Evolutionary conservation across 495 filamentous ascomycete genomes (phyloP), one percentile per base, ranked within the genome.

Genomic region (Talaromyces stipitatus): DNA sequence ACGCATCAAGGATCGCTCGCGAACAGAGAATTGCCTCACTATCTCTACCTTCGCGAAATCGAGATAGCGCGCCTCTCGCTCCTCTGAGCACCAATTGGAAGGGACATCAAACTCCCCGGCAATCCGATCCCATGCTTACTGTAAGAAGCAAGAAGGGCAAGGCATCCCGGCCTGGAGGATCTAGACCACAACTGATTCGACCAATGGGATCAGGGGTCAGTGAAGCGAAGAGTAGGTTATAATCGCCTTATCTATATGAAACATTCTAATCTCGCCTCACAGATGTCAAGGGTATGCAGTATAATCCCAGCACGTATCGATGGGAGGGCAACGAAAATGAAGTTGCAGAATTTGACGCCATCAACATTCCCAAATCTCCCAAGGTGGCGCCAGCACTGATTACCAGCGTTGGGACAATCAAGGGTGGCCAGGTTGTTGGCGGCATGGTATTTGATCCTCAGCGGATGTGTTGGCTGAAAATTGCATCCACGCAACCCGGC

Each of bases 301-400:
- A 95, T 71, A 98, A 98, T 65, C 89, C 94, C 1, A 67, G 70
- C 14, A 85, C 85, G 1, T 91, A 85, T 64, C 82, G 84, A 26
- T 98, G 95, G 94, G 94, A 97, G 73, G 94, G 94, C 36, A 98
- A 98, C 62, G 94, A 97, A 66, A 91, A 90, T 55, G 82, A 81
- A 12, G 73, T 96, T 20, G 78, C 76, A 38, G 82, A 84, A 10
- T 97, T 97, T 67, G 89, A 94, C 27, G 64, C 71, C 4, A 72
- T 72, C 36, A 61, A 62, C 14, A 24, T 55, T 14, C 60, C 78
- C 61, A 82, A 61, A 60, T 78, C 66, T 54, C 79, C 72, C 9
- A 88, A 89, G 28, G 82, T 90, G 9, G 86, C 90, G 2, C 94
- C 92, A 0, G 91, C 91, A n/a, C 81, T 98, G 11, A 98, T 98